These are phyloP conservation scores for Tolypocladium nubicola DNA, from an alignment of 2,329 filamentous ascomycete genomes.

Conservation along the genomic window DNA sequence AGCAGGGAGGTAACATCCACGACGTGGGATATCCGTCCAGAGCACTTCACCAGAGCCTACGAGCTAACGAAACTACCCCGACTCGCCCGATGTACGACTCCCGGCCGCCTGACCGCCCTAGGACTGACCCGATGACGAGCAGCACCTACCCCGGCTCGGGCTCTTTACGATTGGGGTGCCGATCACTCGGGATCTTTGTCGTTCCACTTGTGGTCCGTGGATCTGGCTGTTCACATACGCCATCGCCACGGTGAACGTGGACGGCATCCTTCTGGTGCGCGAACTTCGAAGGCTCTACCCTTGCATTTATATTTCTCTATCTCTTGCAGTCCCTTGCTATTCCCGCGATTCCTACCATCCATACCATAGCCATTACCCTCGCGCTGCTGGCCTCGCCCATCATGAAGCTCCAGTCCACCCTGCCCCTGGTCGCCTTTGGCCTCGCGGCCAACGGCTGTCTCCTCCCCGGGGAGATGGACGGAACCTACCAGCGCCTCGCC, in stretches of 20 bases:
- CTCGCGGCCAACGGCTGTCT: constrained; percentile 21
- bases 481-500: not conserved
- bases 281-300: not conserved
- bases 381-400: not conserved
- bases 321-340: not conserved
- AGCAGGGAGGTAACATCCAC: not conserved
- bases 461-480: constrained; percentile 23
- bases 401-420: constrained; percentile 17
- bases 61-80: not conserved
- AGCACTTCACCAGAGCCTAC: not conserved
- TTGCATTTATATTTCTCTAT: not conserved
- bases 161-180: not conserved
- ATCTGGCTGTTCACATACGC: not conserved
- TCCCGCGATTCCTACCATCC: not conserved
- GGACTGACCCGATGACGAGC: not conserved
- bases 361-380: not conserved
- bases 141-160: not conserved
- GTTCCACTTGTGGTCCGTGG: not conserved
- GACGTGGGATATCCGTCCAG: not conserved
- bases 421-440: constrained; percentile 10
- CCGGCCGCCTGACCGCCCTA: not conserved
- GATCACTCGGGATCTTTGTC: not conserved
- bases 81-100: not conserved
- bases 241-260: not conserved
- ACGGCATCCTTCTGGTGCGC: not conserved